These are phyloP conservation scores for Nakazawaea molendinolei DNA, from an alignment of 805 yeast species.

Conservation along the genomic window DNA sequence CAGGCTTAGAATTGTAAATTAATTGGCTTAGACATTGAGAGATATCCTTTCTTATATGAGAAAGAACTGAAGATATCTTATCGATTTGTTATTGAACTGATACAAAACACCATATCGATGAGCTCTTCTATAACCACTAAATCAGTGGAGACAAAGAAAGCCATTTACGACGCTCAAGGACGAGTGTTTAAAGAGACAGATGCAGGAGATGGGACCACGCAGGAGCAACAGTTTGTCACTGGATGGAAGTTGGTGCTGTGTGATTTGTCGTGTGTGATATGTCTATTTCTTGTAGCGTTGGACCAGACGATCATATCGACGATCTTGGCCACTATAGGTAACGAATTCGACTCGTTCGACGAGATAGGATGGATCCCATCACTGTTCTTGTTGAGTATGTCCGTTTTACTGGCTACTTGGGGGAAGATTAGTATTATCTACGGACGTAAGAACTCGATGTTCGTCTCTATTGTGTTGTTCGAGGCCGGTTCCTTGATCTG, in stretches of 20 bases:
- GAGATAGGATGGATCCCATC: constrained; percentile 55
- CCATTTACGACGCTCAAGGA: constrained; percentile 6
- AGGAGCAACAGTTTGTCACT: constrained; percentile 20
- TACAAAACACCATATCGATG: too few species aligned
- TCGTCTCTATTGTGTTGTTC: constrained; percentile 44
- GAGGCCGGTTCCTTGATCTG: constrained; percentile 56
- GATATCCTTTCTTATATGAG: too few species aligned
- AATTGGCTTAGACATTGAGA: too few species aligned
- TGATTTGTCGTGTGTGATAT: constrained; percentile 11
- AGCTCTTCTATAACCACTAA: background rate
- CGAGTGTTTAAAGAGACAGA: constrained; percentile 19
- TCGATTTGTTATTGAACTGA: too few species aligned
- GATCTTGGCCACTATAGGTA: constrained; percentile 41
- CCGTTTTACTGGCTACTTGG: constrained; percentile 48
- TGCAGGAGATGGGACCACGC: constrained; percentile 31
- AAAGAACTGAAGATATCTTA: too few species aligned
- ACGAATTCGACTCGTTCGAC: constrained; percentile 40
- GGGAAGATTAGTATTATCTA: constrained; percentile 49
- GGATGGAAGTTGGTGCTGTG: constrained; percentile 18
- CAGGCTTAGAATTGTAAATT: too few species aligned
- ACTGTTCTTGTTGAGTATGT: constrained; percentile 48
- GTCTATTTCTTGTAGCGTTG: constrained; percentile 31
- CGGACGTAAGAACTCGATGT: constrained; percentile 47
- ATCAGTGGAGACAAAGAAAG: background rate
- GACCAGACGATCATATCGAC: constrained; percentile 58